Base-by-base conservation (phyloP, 2,329 filamentous ascomycete genomes). In the Hypoxylon sp. region DNA sequence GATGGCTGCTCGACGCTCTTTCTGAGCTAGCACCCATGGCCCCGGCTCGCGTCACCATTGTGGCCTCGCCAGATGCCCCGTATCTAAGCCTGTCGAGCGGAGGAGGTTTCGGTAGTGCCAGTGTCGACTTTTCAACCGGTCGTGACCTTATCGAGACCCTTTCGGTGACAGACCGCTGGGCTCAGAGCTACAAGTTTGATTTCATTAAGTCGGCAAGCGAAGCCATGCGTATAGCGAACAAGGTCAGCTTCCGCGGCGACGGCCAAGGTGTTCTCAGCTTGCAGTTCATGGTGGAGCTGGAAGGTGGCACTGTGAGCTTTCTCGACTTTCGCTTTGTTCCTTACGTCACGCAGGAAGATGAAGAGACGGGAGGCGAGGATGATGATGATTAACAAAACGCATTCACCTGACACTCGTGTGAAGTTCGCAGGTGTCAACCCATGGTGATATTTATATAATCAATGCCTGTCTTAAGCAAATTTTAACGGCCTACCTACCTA, bases 211-310 rank as follows among this genome's bases (percentile, higher is more conserved):
- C 91, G 68, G 94, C 94, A 0, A 88, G 88, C 47, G 89, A 94
- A 68, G 94, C 95, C n/a, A 98, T 99, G 94, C 89, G 90, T 47
- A 87, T 93, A 37, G 93, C 94, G 4, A 94, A 87, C 72, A 99
- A 98, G 78, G 94, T 98, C 60, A 97, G 93, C 74, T 85, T 99
- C 64, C 85, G 95, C 15, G 90, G 93, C 0, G 95, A 99, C 77
- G 84, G 86, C 1, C 92, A 97, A 75, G 94, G 95, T 0, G 94
- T 99, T 28, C 78, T 99, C 68, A 97, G 92, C 77, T 80, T 98
- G 75, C 95, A 99, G 74, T 97, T 98, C 73, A 95, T 99, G 91
- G 90, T 99, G 15, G 93, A 97, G 74, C 84, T 94, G 43, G 92
- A 95, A 65, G 85, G 86, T 6, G 85, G 86, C 4, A 82, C 83